Evolutionary conservation across 163 green algal species (phyloP).

Genomic region (Chlamydomonas reinhardtii): DNA sequence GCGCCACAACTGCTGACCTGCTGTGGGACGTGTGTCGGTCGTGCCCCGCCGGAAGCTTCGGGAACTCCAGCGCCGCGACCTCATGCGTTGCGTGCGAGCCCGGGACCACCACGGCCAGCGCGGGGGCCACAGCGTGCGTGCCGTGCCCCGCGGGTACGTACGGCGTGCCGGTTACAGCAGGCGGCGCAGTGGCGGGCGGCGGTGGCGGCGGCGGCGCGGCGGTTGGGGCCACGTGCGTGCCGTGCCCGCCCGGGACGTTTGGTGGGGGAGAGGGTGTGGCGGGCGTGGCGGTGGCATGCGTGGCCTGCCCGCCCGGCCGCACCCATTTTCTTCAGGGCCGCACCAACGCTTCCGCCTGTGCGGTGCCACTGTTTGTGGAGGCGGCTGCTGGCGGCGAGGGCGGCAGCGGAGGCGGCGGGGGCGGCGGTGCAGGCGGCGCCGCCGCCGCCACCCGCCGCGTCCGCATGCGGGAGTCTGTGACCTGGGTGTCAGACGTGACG

Average conservation of each 20-base stretch:
- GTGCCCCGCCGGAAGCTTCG: neutral
- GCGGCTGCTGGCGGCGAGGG: too few relatives aligned
- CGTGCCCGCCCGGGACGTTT: neutral
- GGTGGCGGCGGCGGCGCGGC: too few relatives aligned
- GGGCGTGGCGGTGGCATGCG: neutral
- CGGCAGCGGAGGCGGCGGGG: too few relatives aligned
- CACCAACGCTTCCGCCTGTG: neutral
- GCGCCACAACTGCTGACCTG: neutral
- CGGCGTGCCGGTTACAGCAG: neutral
- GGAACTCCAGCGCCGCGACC: neutral
- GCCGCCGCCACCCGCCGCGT: neutral
- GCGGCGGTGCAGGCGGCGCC: too few relatives aligned
- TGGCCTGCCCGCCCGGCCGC: neutral
- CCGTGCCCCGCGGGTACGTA: neutral
- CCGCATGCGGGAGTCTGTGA: neutral
- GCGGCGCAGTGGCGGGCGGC: neutral
- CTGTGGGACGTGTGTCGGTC: conserved; percentile 7
- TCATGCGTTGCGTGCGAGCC: neutral
- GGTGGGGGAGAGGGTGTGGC: neutral
- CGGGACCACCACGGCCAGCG: neutral
- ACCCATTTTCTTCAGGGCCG: neutral
- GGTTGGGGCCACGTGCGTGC: neutral
- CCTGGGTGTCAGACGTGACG: neutral
- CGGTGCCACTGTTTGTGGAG: neutral
- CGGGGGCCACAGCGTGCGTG: neutral